Conservation (phyloP, 371 early-diverging fungal species). For the Lichtheimia ramosa region DNA sequence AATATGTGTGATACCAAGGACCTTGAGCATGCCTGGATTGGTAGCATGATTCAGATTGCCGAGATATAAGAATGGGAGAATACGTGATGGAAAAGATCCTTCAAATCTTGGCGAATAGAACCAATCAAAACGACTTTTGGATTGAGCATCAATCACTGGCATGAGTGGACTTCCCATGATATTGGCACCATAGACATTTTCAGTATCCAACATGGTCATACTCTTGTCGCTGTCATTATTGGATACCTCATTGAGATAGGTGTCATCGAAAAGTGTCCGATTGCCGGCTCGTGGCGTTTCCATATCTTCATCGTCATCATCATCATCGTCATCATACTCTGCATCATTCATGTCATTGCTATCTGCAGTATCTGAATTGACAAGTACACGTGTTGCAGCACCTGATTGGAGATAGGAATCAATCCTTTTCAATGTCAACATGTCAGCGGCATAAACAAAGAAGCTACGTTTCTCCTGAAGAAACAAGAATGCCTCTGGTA, state of each 20-base stretch:
- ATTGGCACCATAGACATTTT: neutral
- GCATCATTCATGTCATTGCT: neutral
- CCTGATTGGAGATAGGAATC: constrained; percentile 15
- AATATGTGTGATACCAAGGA: constrained; percentile 57
- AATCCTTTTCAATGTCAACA: constrained; percentile 36
- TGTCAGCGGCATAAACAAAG: constrained; percentile 61
- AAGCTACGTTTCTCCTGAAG: constrained; percentile 58
- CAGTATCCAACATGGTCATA: constrained; percentile 9
- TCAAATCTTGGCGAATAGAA: constrained; percentile 63
- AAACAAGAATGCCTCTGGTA: constrained; percentile 60
- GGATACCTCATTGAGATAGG: constrained; percentile 26
- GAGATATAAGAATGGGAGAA: constrained; percentile 61
- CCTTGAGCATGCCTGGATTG: constrained; percentile 58
- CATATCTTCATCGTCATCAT: constrained; percentile 6
- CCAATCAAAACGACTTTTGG: constrained; percentile 41
- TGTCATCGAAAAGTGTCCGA: constrained; percentile 17
- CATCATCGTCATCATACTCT: neutral
- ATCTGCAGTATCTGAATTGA: neutral
- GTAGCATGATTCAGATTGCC: constrained; percentile 69
- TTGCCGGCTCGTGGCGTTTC: neutral
- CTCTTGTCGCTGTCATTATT: constrained; percentile 18
- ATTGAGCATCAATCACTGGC: neutral
- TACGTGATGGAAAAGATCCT: constrained; percentile 64
- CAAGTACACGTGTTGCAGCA: neutral
- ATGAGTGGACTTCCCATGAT: too few species aligned